Evolutionary conservation across 2,329 filamentous ascomycete genomes (phyloP).

Genomic region (Calonectria leucothoes): DNA sequence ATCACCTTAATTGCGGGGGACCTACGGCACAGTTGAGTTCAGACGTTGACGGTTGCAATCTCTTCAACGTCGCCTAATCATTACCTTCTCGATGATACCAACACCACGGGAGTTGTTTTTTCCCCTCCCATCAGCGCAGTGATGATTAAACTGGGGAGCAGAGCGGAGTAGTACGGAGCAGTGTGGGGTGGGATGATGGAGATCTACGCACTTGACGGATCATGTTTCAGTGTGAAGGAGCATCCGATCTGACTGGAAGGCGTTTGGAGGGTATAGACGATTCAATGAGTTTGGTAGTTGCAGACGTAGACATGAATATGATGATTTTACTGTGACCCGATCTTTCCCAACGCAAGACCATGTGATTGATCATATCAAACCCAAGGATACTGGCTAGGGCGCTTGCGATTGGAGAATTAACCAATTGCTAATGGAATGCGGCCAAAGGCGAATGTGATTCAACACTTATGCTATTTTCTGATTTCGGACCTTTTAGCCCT

Average conservation of each 20-base stretch:
- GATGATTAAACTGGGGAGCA: slow-evolving; percentile 22
- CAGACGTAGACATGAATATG: slow-evolving; percentile 48
- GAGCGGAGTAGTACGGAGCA: slow-evolving; percentile 5
- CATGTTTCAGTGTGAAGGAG: slow-evolving; percentile 39
- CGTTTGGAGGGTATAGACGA: slow-evolving; percentile 55
- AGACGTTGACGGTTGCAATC: slow-evolving; percentile 31
- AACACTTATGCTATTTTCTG: background rate
- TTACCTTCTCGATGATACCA: slow-evolving; percentile 42
- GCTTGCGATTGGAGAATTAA: background rate
- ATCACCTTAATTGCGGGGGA: slow-evolving; percentile 10
- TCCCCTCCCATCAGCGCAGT: slow-evolving; percentile 19
- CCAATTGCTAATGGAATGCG: background rate
- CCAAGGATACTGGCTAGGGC: background rate
- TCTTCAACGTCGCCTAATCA: slow-evolving; percentile 38
- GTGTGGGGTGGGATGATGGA: slow-evolving; percentile 26
- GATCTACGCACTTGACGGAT: slow-evolving; percentile 33
- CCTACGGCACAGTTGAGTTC: slow-evolving; percentile 26
- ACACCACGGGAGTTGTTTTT: slow-evolving; percentile 29
- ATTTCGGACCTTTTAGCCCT: slow-evolving; percentile 9
- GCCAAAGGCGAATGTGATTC: background rate
- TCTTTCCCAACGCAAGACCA: background rate
- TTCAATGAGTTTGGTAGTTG: slow-evolving; percentile 50
- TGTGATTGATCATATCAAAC: background rate
- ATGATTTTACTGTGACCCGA: slow-evolving; percentile 39
- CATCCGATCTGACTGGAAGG: slow-evolving; percentile 49